phyloP scores from a whole-genome alignment of 2,329 filamentous ascomycete species.

The Cytospora piceae region DNA sequence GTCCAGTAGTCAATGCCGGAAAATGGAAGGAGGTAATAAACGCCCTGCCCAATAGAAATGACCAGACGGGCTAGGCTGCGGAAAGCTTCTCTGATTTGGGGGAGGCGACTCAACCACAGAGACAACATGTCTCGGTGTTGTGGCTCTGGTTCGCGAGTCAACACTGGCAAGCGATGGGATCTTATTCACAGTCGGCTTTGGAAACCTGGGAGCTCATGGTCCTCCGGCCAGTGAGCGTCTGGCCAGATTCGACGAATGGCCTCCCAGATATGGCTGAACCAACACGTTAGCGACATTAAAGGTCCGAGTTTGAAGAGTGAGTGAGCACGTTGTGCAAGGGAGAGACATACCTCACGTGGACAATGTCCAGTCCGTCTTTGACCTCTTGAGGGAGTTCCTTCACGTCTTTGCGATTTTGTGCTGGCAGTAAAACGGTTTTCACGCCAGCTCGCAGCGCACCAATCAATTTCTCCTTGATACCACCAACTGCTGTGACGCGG shows the following conservation, averaged over 20 bases:
- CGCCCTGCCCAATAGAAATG: constrained; percentile 13
- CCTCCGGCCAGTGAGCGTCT: constrained; percentile 80
- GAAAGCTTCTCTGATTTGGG: constrained; percentile 16
- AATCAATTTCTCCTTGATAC: constrained; percentile 98
- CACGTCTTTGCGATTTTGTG: constrained; percentile 88
- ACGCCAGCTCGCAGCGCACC: constrained; percentile 91
- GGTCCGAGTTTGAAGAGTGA: constrained; percentile 31
- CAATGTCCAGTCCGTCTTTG: constrained; percentile 81
- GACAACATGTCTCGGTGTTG: constrained; percentile 28
- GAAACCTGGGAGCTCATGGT: constrained; percentile 65
- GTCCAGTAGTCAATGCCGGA: constrained; percentile 21
- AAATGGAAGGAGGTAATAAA: constrained; percentile 16
- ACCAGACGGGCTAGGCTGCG: constrained; percentile 11
- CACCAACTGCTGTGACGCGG: constrained; percentile 89
- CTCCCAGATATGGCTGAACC: constrained; percentile 84
- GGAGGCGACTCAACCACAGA: constrained; percentile 25
- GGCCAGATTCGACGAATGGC: constrained; percentile 92
- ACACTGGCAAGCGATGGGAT: constrained; percentile 20
- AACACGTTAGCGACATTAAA: constrained; percentile 32
- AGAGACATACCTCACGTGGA: constrained; percentile 77
- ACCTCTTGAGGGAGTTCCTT: constrained; percentile 92
- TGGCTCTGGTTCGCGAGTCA: constrained; percentile 19
- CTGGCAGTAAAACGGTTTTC: constrained; percentile 87
- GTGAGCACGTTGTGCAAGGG: constrained; percentile 47
- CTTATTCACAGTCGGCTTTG: constrained; percentile 74